Evolutionary conservation across 1,284 basidiomycete genomes (phyloP), one percentile per base, ranked within the genome.

Genomic region (Coriolopsis trogii): DNA sequence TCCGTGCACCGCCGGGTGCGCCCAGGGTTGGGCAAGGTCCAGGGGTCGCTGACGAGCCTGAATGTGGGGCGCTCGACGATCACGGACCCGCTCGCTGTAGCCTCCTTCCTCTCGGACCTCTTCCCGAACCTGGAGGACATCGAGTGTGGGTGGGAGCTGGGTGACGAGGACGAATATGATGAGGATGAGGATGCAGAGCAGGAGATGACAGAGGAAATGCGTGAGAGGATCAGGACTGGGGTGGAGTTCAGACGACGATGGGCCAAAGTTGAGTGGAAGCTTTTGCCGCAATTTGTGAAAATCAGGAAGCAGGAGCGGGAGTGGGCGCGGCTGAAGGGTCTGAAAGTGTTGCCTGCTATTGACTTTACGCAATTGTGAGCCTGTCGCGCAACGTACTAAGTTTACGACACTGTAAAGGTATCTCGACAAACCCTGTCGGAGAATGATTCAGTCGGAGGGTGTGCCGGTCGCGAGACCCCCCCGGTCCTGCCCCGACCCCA

Each of bases 231-330:
- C 16, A 21, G 33, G 15, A 39, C 38, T n/a, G 29, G 34, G 30
- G 20, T 39, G n/a, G 29, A 31, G 6, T 41, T 38, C 21, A 15
- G 29, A 4, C 30, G 9, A 10, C 38, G 46, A 26, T 48, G 46
- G 46, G 24, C 31, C 8, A 28, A 18, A 23, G 38, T 25, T 15
- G 21, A 12, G n/a, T 48, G 16, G 28, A 18, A 10, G 3, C 28
- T 48, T 13, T 8, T 48, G 9, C 46, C 46, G 3, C n/a, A 30
- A n/a, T 40, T 48, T 6, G 38, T 16, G 16, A 29, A 20, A 15
- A 24, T 41, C 23, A 37, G 46, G 21, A 38, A 48, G 30, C 46
- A 48, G 23, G 46, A 48, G 30, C 38, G 46, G 29, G 23, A 31
- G 26, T 48, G 46, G 46, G 46, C 38, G 15, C 21, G 30, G n/a